These are phyloP conservation scores for Agroathelia rolfsii DNA, from an alignment of 1,284 basidiomycete genomes.

Conservation along the genomic window DNA sequence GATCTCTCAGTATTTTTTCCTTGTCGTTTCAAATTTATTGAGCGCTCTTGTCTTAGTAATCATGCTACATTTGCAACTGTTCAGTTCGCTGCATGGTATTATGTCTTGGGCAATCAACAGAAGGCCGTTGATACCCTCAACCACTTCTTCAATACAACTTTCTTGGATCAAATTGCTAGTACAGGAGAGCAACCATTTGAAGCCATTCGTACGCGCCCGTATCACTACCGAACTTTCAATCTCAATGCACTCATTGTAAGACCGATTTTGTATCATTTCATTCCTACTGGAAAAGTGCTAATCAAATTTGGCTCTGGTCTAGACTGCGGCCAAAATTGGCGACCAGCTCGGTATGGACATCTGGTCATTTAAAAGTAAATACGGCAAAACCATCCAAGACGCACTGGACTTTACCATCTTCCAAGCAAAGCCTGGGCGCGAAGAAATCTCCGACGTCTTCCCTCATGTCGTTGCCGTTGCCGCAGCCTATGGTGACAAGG, in stretches of 20 bases:
- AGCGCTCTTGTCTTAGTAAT: constrained; percentile 32
- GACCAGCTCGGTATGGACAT: constrained; percentile 40
- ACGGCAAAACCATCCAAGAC: constrained; percentile 44
- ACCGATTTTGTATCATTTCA: constrained; percentile 14
- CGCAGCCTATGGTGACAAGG: constrained; percentile 47
- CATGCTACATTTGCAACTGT: constrained; percentile 36
- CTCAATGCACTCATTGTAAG: constrained; percentile 49
- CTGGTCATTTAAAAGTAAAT: constrained; percentile 40
- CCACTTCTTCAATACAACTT: constrained; percentile 36
- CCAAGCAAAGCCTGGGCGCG: constrained; percentile 29
- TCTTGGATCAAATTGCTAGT: constrained; percentile 40
- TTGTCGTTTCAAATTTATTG: constrained; percentile 2
- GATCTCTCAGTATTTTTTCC: constrained; percentile 5
- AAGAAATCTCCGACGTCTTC: constrained; percentile 33
- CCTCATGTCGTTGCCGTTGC: constrained; percentile 45
- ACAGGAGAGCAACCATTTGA: constrained; percentile 55
- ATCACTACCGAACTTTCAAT: constrained; percentile 51
- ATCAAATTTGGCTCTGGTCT: constrained; percentile 22
- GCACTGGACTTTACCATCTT: constrained; percentile 48
- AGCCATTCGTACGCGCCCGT: constrained; percentile 47
- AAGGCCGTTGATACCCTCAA: constrained; percentile 31
- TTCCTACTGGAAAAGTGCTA: constrained; percentile 15
- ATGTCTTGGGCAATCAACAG: constrained; percentile 25
- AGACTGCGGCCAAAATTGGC: constrained; percentile 46
- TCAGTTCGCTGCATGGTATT: constrained; percentile 30